Percentiles rank a stretch among this genome's conserved stretches.
These are phyloP conservation scores for Penicillium hordei DNA, from an alignment of 2,329 filamentous ascomycete species.

Conservation along the genomic window DNA sequence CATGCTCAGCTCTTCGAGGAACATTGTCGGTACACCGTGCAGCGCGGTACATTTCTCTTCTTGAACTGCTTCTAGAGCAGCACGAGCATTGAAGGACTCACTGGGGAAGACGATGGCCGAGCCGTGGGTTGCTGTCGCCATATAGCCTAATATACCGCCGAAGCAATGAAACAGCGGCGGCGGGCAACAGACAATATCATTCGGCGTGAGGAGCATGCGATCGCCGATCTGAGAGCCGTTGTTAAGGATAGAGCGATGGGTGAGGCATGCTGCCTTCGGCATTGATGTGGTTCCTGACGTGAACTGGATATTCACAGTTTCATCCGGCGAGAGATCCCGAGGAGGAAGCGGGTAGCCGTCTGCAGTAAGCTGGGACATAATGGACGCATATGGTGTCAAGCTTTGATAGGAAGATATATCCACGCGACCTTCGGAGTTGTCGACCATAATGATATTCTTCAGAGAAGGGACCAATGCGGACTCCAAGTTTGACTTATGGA, in stretches of 20 bases:
- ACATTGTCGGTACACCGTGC: slow-evolving; percentile 94
- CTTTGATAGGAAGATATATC: slow-evolving; percentile 45
- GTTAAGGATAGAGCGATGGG: slow-evolving; percentile 84
- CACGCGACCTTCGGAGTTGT: slow-evolving; percentile 67
- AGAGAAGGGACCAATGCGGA: slow-evolving; percentile 68
- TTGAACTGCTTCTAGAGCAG: slow-evolving; percentile 64
- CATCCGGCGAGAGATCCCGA: slow-evolving; percentile 56
- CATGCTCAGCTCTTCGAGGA: slow-evolving; percentile 80
- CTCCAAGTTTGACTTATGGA: slow-evolving; percentile 46
- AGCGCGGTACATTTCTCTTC: slow-evolving; percentile 66
- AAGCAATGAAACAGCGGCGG: slow-evolving; percentile 70
- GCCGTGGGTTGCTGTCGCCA: slow-evolving; percentile 85
- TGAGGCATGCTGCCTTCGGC: slow-evolving; percentile 89
- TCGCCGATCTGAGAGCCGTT: slow-evolving; percentile 83
- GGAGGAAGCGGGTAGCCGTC: slow-evolving; percentile 45
- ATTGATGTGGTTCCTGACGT: slow-evolving; percentile 90
- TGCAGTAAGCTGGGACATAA: slow-evolving; percentile 46
- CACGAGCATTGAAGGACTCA: slow-evolving; percentile 80
- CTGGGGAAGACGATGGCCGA: slow-evolving; percentile 80
- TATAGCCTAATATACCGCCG: slow-evolving; percentile 87
- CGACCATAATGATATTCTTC: slow-evolving; percentile 69
- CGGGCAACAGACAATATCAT: slow-evolving; percentile 68
- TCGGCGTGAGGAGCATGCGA: slow-evolving; percentile 74
- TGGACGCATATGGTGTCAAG: slow-evolving; percentile 50
- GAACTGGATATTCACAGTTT: slow-evolving; percentile 93